Percentiles rank a stretch among this genome's conserved stretches.
Conservation (phyloP, 768 basidiomycete species). For the Melanogaster broomeanus region DNA sequence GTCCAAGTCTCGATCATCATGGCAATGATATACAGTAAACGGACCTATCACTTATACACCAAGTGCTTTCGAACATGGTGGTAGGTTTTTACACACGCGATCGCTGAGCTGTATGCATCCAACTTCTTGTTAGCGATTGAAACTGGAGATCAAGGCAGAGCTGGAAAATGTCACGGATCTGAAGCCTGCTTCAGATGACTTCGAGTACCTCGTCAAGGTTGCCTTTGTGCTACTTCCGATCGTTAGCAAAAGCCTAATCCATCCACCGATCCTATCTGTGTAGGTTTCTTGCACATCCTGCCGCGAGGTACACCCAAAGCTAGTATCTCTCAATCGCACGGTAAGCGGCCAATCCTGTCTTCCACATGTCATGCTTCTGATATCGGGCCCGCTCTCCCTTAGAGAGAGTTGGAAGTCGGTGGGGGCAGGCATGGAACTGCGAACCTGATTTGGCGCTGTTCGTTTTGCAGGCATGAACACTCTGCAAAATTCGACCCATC, state of each 20-base stretch:
- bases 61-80: conserved; percentile 42
- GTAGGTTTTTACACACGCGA: conserved; percentile 37
- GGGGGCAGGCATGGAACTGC: conserved; percentile 69
- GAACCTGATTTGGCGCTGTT: conserved; percentile 82
- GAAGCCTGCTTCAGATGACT: conserved; percentile 62
- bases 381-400: neutral
- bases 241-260: neutral
- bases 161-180: conserved; percentile 78
- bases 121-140: conserved; percentile 45
- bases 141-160: conserved; percentile 74
- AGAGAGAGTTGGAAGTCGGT: conserved; percentile 71
- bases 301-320: conserved; percentile 72
- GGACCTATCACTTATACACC: no score
- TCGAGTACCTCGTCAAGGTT: conserved; percentile 82
- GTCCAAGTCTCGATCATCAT: conserved; percentile 1
- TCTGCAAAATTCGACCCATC: conserved; percentile 75
- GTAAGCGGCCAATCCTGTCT: conserved; percentile 40
- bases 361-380: neutral
- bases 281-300: conserved; percentile 83
- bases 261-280: neutral
- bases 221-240: neutral
- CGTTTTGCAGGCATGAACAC: conserved; percentile 75
- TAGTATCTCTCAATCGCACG: conserved; percentile 67
- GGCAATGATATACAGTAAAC: neutral
- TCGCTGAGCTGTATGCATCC: neutral